These are phyloP conservation scores for Salix exigua DNA, from an alignment of 345 rosid genomes.

Conservation along the genomic window DNA sequence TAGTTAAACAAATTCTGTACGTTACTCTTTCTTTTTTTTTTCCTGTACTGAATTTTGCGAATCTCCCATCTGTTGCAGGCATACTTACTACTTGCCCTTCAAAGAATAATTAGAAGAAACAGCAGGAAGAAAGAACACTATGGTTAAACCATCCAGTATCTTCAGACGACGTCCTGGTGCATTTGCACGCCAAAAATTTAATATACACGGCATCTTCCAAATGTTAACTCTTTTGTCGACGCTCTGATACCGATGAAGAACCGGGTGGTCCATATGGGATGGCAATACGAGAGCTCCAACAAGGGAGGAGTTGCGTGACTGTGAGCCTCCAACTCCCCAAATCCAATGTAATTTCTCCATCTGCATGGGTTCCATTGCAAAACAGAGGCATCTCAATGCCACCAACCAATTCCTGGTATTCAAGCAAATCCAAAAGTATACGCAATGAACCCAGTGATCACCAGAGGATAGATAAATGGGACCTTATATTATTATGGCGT, in stretches of 20 bases:
- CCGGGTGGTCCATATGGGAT: neutral
- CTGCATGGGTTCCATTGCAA: neutral
- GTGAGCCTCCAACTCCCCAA: neutral
- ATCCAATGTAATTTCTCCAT: neutral
- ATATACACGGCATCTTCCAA: conserved; percentile 3
- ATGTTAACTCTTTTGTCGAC: neutral
- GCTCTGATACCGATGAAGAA: neutral
- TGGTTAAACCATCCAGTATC: conserved; percentile 6
- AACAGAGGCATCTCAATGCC: conserved; percentile 9
- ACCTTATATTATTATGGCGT: neutral
- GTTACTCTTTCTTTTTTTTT: neutral
- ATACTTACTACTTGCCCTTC: neutral
- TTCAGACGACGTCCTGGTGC: neutral
- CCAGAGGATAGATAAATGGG: neutral
- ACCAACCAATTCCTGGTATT: conserved; percentile 17
- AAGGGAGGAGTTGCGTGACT: neutral
- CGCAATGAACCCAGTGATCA: neutral
- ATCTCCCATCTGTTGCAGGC: conserved; percentile 1
- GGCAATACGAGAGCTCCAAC: neutral
- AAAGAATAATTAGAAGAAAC: neutral
- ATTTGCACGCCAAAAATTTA: conserved; percentile 3
- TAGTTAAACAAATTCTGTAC: conserved; percentile 15
- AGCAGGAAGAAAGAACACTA: conserved; percentile 4
- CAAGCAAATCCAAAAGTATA: neutral
- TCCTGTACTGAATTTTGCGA: conserved; percentile 23